Evolutionary conservation across 2,329 filamentous ascomycete species (phyloP).

Genomic region (Fusarium domesticum): DNA sequence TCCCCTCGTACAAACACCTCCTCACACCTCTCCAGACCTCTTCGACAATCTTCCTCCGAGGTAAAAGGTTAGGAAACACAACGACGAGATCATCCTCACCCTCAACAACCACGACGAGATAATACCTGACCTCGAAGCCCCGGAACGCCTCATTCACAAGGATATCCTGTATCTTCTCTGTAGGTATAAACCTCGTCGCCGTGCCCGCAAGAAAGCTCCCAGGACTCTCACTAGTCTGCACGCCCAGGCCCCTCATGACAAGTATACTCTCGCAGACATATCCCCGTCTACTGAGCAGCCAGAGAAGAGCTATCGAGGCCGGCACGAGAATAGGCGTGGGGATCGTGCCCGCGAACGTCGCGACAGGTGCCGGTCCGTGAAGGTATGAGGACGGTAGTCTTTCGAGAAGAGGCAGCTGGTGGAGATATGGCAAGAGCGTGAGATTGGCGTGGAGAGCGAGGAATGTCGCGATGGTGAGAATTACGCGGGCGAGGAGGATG

Average conservation of each 20-base stretch:
- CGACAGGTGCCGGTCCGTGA: constrained; percentile 34
- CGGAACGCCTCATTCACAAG: constrained; percentile 93
- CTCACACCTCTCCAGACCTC: constrained; percentile 85
- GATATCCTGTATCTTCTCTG: constrained; percentile 86
- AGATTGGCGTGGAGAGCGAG: constrained; percentile 52
- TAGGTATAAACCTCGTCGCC: constrained; percentile 70
- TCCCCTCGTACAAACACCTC: constrained; percentile 69
- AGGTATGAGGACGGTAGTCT: constrained; percentile 17
- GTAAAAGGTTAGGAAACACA: constrained; percentile 84
- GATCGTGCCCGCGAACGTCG: constrained; percentile 33
- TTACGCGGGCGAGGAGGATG: constrained; percentile 41
- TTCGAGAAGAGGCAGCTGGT: constrained; percentile 9
- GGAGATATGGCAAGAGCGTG: constrained; percentile 32
- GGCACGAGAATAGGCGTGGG: constrained; percentile 43
- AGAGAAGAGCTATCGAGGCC: constrained; percentile 37
- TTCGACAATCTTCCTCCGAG: constrained; percentile 72
- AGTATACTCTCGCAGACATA: constrained; percentile 77
- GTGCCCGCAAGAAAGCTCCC: constrained; percentile 56
- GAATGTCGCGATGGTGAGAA: constrained; percentile 43
- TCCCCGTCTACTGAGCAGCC: constrained; percentile 44
- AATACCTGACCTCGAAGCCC: constrained; percentile 87
- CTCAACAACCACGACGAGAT: constrained; percentile 84
- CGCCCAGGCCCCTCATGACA: constrained; percentile 81
- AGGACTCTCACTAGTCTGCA: constrained; percentile 74
- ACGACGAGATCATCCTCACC: constrained; percentile 86